Base-by-base conservation (phyloP, 352 stramenopile genomes). In the Phytophthora quininea region DNA sequence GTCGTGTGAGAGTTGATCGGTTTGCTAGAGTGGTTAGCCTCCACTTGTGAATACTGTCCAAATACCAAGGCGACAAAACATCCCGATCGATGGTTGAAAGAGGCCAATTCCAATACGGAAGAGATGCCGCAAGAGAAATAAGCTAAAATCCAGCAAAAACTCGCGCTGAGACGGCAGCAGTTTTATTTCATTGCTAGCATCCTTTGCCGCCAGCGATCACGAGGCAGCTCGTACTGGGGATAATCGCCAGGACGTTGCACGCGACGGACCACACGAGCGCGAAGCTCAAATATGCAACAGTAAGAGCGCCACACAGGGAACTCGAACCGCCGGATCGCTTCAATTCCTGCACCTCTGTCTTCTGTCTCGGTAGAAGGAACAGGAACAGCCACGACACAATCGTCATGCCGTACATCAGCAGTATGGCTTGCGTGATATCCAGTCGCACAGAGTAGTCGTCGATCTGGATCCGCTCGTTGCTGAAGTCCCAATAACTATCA, bases 251-350 rank as follows among this genome's bases (percentile, higher is more conserved):
- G 4, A 78, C 38, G 48, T 83, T 80, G 14, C 54, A 62, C 58
- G 60, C 66, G 32, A 84, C 31, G 2, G 76, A 81, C 67, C 75
- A 84, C 33, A 61, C n/a, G 24, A 81, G 40, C 4, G 65, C 73
- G 42, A 80, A 14, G 40, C 59, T 35, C 19, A 84, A 38, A 42
- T 73, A 73, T 9, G 48, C 29, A 14, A 84, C 52, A 11, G 74
- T 81, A 32, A 84, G 30, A 5, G 31, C 46, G 8, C 76, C 76
- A 11, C 76, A 43, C 30, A 67, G 5, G n/a, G 57, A 48, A 60
- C 63, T 80, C n/a, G 48, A 59, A 29, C 73, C 73, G 9, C 69
- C 75, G 9, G 48, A 61, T 43, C 49, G 43, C 31, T 64, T 59
- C n/a, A 80, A 48, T 19, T 67, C 52, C 33, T 76, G 70, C 0